phyloP scores from a whole-genome alignment of 2,329 filamentous ascomycete species.

The Trichoderma sp. region DNA sequence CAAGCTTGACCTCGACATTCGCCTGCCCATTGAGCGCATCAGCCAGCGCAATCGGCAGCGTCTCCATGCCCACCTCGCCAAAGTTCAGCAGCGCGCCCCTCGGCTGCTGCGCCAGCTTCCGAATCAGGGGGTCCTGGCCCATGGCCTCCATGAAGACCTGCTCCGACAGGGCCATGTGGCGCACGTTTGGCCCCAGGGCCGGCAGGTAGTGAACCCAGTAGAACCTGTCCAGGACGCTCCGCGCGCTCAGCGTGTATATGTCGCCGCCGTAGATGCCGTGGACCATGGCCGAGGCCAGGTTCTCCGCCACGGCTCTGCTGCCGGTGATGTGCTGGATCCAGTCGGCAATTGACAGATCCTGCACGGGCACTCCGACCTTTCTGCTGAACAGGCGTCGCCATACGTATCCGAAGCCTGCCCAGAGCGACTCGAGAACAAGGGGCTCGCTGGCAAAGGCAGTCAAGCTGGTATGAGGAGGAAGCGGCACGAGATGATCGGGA shows the following conservation, averaged over 20 bases:
- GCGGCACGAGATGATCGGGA: conserved; percentile 64
- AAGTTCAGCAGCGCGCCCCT: conserved; percentile 43
- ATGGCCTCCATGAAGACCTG: conserved; percentile 37
- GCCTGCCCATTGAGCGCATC: conserved; percentile 51
- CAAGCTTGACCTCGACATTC: conserved; percentile 63
- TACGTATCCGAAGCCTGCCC: conserved; percentile 36
- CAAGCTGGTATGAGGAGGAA: conserved; percentile 39
- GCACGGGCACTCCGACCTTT: conserved; percentile 30
- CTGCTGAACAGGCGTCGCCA: conserved; percentile 32
- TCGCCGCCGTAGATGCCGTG: conserved; percentile 96
- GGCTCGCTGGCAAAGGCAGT: conserved; percentile 38
- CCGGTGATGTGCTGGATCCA: conserved; percentile 41
- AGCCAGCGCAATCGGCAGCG: conserved; percentile 59
- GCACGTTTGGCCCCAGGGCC: conserved; percentile 43
- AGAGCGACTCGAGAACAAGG: conserved; percentile 40
- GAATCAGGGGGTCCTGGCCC: conserved; percentile 37
- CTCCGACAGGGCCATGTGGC: conserved; percentile 44
- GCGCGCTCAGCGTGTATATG: conserved; percentile 75
- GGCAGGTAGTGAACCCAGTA: conserved; percentile 40
- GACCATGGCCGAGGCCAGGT: conserved; percentile 71
- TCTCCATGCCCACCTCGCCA: conserved; percentile 61
- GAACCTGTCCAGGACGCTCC: conserved; percentile 51
- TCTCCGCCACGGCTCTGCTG: conserved; percentile 58
- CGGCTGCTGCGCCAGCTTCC: conserved; percentile 38
- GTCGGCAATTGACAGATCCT: conserved; percentile 43